These are phyloP conservation scores for Trichocomaceae sp. DNA, from an alignment of 2,329 filamentous ascomycete species.

Conservation along the genomic window DNA sequence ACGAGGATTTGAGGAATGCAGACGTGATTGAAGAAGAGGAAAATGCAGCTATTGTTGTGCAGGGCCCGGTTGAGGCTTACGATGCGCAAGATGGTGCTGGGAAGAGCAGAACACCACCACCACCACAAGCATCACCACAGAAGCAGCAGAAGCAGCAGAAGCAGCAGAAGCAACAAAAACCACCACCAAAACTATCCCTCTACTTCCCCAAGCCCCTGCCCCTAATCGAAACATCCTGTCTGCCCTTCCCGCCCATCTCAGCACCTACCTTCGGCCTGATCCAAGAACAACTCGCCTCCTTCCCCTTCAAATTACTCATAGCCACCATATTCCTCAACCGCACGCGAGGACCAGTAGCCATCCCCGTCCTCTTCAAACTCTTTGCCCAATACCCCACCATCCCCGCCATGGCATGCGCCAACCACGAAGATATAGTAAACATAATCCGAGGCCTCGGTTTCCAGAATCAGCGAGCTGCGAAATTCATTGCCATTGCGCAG, in stretches of 20 bases:
- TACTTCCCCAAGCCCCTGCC: constrained; percentile 33
- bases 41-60: neutral
- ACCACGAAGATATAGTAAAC: constrained; percentile 50
- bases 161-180: constrained; percentile 11
- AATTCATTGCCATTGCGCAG: constrained; percentile 64
- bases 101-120: neutral
- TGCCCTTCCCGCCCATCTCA: constrained; percentile 60
- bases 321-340: constrained; percentile 80
- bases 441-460: constrained; percentile 68
- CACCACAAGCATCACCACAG: neutral
- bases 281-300: constrained; percentile 68
- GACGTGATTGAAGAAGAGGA: neutral
- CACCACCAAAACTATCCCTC: constrained; percentile 32
- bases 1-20: too few species aligned
- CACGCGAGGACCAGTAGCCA: constrained; percentile 65
- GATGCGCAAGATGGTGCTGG: neutral
- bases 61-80: neutral
- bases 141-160: neutral
- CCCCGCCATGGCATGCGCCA: constrained; percentile 52
- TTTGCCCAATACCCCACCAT: constrained; percentile 64
- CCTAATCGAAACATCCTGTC: constrained; percentile 36
- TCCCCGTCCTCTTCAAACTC: constrained; percentile 67
- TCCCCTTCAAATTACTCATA: constrained; percentile 74
- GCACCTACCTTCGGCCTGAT: constrained; percentile 66
- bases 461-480: constrained; percentile 58